Evolutionary conservation across 805 yeast species (phyloP).

Genomic region (Tetrapisispora taiwanensis): DNA sequence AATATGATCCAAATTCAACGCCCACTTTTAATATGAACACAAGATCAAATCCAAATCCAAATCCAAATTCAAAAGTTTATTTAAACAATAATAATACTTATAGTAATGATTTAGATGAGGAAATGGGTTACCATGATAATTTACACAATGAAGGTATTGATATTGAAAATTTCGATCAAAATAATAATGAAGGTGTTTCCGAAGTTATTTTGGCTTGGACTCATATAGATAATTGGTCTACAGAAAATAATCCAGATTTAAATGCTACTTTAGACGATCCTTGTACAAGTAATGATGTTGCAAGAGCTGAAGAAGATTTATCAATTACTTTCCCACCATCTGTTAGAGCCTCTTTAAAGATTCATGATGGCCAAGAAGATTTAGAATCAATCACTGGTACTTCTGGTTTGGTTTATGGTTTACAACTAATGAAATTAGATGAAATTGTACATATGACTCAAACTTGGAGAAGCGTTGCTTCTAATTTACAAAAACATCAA

Average conservation of each 20-base stretch:
- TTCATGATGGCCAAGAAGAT: slow-evolving; percentile 87
- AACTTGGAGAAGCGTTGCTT: slow-evolving; percentile 73
- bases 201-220: slow-evolving; percentile 77
- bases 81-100: slow-evolving; percentile 8
- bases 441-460: slow-evolving; percentile 70
- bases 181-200: slow-evolving; percentile 53
- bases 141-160: slow-evolving; percentile 13
- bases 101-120: slow-evolving; percentile 4
- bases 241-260: slow-evolving; percentile 69
- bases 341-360: slow-evolving; percentile 64
- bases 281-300: slow-evolving; percentile 70
- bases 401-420: slow-evolving; percentile 69
- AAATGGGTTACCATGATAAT: slow-evolving; percentile 9
- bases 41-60: slow-evolving; percentile 5
- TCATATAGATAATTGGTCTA: slow-evolving; percentile 77
- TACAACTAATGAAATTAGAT: slow-evolving; percentile 71
- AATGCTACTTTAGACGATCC: slow-evolving; percentile 67
- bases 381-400: slow-evolving; percentile 62
- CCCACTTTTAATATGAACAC: slow-evolving; percentile 23
- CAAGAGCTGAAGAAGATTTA: slow-evolving; percentile 76
- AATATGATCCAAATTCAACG: slow-evolving; percentile 40
- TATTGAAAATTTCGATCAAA: slow-evolving; percentile 11
- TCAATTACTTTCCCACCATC: slow-evolving; percentile 67
- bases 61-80: slow-evolving; percentile 5
- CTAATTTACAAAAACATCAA: slow-evolving; percentile 28